Percentiles rank a stretch among this genome's conserved stretches.
Conservation (phyloP, 306 rosid species). For the Gleditsia sinensis region DNA sequence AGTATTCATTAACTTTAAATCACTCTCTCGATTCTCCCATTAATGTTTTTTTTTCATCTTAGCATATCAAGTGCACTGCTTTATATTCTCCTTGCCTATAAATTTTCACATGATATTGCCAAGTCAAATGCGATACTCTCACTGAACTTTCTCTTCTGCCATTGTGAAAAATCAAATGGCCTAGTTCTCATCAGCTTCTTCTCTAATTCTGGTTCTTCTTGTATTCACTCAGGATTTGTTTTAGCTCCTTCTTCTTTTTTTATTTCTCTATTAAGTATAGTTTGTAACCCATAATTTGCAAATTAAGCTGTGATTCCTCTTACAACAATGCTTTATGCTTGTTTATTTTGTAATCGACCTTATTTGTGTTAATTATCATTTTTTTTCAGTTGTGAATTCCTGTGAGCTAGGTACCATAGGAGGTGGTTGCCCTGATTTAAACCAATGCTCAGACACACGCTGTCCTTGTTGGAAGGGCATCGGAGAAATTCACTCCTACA, state of each 20-base stretch:
- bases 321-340: too few species aligned
- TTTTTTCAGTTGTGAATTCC: background rate
- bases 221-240: background rate
- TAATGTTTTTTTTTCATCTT: background rate
- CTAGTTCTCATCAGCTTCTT: background rate
- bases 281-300: too few species aligned
- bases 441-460: background rate
- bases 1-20: too few species aligned
- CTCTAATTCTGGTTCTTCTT: background rate
- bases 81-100: background rate
- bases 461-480: slow-evolving; percentile 13
- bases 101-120: background rate
- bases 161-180: background rate
- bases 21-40: background rate
- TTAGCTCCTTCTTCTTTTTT: background rate
- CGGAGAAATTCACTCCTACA: background rate
- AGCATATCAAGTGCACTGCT: too few species aligned
- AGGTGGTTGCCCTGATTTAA: slow-evolving; percentile 12
- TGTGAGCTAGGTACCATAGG: background rate
- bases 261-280: background rate
- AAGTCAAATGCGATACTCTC: background rate
- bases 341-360: too few species aligned
- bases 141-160: background rate
- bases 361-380: too few species aligned
- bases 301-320: too few species aligned